These are phyloP conservation scores for Colletotrichum sp. DNA, from an alignment of 2,329 filamentous ascomycete species.

Conservation along the genomic window DNA sequence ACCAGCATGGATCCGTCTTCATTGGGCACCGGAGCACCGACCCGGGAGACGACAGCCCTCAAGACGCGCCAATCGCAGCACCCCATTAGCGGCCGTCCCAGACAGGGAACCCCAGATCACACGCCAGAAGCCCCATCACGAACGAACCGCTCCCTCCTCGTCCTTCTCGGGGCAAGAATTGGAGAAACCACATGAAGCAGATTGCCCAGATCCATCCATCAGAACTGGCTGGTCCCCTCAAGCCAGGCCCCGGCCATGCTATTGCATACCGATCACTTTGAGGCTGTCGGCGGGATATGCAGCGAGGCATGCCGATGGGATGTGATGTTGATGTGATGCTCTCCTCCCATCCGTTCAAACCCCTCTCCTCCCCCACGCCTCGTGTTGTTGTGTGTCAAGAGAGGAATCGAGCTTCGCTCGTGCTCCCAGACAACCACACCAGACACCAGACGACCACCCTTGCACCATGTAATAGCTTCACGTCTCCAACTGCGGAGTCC, in stretches of 20 bases:
- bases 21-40: neutral
- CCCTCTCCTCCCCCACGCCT: neutral
- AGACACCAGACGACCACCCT: neutral
- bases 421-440: neutral
- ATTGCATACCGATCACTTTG: neutral
- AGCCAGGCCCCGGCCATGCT: neutral
- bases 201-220: neutral
- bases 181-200: constrained; percentile 10
- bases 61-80: constrained; percentile 15
- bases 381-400: neutral
- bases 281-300: neutral
- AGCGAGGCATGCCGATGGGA: neutral
- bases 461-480: neutral
- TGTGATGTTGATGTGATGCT: neutral
- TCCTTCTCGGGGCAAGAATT: neutral
- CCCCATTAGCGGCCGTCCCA: neutral
- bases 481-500: constrained; percentile 18
- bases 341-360: neutral
- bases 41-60: neutral
- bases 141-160: constrained; percentile 5
- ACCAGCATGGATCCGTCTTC: neutral
- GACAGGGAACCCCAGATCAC: constrained; percentile 5
- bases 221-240: neutral
- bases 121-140: neutral
- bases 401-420: neutral